Conservation (phyloP, 495 filamentous ascomycete genomes). For the Penicillium argentinense region DNA sequence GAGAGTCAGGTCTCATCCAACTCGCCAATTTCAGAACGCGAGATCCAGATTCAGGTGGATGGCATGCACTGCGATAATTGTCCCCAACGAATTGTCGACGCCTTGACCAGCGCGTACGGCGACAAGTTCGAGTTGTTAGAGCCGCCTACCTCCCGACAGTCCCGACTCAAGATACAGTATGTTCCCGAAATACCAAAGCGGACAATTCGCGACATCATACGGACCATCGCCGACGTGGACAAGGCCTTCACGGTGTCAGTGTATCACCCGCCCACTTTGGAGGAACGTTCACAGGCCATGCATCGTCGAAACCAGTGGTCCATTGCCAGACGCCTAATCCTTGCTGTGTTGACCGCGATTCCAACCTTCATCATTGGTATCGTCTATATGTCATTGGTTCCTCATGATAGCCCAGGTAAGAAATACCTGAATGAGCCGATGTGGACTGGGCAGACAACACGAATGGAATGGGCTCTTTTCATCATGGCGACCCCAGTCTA, state of each 20-base stretch:
- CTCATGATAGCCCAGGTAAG: slow-evolving; percentile 52
- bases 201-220: slow-evolving; percentile 52
- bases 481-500: slow-evolving; percentile 87
- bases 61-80: not conserved
- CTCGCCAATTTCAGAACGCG: too few relatives aligned
- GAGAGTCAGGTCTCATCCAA: too few relatives aligned
- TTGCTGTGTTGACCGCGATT: slow-evolving; percentile 73
- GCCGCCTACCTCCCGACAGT: not conserved
- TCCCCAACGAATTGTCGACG: not conserved
- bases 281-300: slow-evolving; percentile 76
- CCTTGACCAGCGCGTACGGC: not conserved
- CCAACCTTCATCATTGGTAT: slow-evolving; percentile 90
- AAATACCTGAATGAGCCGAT: slow-evolving; percentile 65
- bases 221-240: slow-evolving; percentile 63
- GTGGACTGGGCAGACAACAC: slow-evolving; percentile 72
- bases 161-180: not conserved
- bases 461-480: slow-evolving; percentile 80
- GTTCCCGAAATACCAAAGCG: not conserved
- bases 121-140: not conserved
- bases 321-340: slow-evolving; percentile 62
- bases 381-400: slow-evolving; percentile 83
- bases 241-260: slow-evolving; percentile 63
- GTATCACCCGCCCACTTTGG: slow-evolving; percentile 79
- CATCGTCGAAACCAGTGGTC: slow-evolving; percentile 60
- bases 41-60: not conserved